phyloP scores from a whole-genome alignment of 169 alveolate species.

The Plasmodium fragile region DNA sequence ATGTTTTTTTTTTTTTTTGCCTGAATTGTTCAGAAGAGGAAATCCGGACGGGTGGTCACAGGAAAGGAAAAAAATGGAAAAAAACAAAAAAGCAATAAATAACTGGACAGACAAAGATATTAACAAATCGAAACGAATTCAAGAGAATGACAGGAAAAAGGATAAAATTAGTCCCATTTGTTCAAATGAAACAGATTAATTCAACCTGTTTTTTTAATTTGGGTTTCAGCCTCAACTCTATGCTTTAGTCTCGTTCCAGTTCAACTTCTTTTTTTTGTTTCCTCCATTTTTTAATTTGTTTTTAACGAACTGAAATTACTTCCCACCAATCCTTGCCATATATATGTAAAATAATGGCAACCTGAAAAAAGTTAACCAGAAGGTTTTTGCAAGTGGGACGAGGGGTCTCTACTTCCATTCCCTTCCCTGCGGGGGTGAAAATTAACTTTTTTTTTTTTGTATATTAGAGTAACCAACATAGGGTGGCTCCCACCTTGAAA shows the following conservation, averaged over 20 bases:
- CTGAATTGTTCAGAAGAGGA: not conserved
- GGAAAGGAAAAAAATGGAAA: not conserved
- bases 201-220: not conserved
- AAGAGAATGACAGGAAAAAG: not conserved
- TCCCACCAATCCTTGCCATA: not conserved
- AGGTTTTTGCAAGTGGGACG: not conserved
- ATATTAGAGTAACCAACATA: not conserved
- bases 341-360: not conserved
- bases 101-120: not conserved
- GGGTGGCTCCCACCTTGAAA: not conserved
- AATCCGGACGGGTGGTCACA: not conserved
- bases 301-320: not conserved
- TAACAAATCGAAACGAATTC: not conserved
- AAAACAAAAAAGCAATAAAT: not conserved
- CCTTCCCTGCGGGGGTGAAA: too few species aligned
- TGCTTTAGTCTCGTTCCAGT: not conserved
- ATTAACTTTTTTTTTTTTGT: not conserved
- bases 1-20: not conserved
- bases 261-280: not conserved
- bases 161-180: not conserved
- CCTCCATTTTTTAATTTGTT: not conserved
- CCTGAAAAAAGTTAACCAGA: not conserved
- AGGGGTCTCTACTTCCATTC: not conserved
- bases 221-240: not conserved
- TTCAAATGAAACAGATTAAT: not conserved